Base-by-base conservation (phyloP, 495 filamentous ascomycete genomes). In the Penicillium samsonianum region DNA sequence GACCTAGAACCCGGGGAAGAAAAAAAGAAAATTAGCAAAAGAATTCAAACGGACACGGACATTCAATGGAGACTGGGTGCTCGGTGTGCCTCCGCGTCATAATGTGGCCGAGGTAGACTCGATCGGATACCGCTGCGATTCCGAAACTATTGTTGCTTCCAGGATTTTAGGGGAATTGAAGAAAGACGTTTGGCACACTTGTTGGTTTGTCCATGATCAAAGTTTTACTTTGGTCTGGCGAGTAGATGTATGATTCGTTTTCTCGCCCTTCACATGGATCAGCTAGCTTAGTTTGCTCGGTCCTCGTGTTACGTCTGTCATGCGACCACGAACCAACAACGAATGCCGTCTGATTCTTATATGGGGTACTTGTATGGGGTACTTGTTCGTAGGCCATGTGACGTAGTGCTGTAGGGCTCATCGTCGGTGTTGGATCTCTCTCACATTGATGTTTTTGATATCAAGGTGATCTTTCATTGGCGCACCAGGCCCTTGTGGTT, bases 21-120 rank as follows among this genome's bases (percentile, higher is more conserved):
- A 67, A 74, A 75, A 73, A 71, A 67, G 71, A 67, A 76, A 81
- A 81, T 73, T 84, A 76, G 65, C 85, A 86, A 75, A 74, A 74
- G 61, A 73, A 67, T 62, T 78, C 79, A 58, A 78, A 84, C 65
- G 73, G 67, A 61, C 73, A 75, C 48, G 61, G 78, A 60, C 81
- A 87, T 73, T 60, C 66, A 69, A 65, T 78, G 71, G 72, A 70
- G 68, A 76, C 73, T 75, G 75, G 75, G 71, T 70, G 73, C 73
- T 71, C 60, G 67, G 69, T 69, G 62, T 69, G 57, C 64, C 64
- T 71, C 57, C 62, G 65, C 64, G 55, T 64, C 60, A 55, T 26
- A 26, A 30, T 28, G 53, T 70, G 65, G 55, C 65, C 66, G 67
- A 65, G 70, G 63, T 71, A 65, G 52, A 63, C 61, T 67, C 61